Percentiles rank a stretch among this genome's conserved stretches.
Evolutionary conservation across 495 filamentous ascomycete species (phyloP).

Genomic region (Aspergillus olivimuriae): DNA sequence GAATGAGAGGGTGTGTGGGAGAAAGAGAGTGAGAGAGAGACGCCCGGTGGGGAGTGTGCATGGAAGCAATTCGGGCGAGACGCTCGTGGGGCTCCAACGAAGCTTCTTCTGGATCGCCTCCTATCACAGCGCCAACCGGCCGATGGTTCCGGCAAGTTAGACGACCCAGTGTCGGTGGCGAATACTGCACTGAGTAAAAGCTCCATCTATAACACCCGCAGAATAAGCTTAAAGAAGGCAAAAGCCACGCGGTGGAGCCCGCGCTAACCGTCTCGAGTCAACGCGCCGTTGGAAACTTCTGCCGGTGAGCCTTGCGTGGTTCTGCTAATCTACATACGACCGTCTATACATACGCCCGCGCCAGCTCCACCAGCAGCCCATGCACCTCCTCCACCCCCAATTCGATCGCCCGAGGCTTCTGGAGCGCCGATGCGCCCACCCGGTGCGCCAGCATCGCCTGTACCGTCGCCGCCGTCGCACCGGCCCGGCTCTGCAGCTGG

Average conservation of each 20-base stretch:
- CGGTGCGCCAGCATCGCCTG: slow-evolving; percentile 23
- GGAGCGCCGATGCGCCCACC: slow-evolving; percentile 24
- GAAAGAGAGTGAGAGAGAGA: slow-evolving; percentile 3
- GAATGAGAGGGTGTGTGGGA: neutral
- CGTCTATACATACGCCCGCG: slow-evolving; percentile 20
- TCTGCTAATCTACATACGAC: slow-evolving; percentile 16
- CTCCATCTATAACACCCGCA: neutral
- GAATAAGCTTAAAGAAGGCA: neutral
- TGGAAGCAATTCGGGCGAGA: neutral
- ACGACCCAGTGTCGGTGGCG: neutral
- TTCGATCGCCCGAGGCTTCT: slow-evolving; percentile 35
- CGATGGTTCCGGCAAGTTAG: slow-evolving; percentile 6
- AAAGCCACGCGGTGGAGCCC: neutral
- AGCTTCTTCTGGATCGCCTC: slow-evolving; percentile 2
- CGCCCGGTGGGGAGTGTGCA: neutral
- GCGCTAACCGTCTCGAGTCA: neutral
- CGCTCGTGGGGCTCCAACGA: neutral
- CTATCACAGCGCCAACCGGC: neutral
- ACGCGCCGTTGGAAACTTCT: neutral
- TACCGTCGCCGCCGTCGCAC: slow-evolving; percentile 17
- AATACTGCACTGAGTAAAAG: neutral
- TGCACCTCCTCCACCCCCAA: slow-evolving; percentile 34
- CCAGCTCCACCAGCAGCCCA: slow-evolving; percentile 33
- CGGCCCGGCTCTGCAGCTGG: slow-evolving; percentile 39
- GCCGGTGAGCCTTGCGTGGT: neutral